Conservation (phyloP, 805 yeast genomes). For the Clavispora vitiphila region DNA sequence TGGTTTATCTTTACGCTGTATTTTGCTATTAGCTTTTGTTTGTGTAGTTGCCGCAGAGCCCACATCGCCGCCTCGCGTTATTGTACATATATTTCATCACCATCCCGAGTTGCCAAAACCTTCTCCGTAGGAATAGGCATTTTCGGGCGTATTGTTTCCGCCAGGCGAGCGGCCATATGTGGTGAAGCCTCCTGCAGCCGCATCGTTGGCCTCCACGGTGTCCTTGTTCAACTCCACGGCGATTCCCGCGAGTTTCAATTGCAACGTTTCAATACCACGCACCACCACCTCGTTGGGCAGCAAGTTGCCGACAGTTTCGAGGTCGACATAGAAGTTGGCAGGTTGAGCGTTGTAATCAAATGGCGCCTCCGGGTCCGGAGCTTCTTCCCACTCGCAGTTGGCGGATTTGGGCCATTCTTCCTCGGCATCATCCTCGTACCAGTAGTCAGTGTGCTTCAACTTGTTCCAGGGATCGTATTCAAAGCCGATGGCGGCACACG, state of each 20-base stretch:
- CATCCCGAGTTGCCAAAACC: constrained; percentile 35
- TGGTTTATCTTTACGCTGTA: no score
- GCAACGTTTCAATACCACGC: constrained; percentile 79
- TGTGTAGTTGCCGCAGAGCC: not conserved
- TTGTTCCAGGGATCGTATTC: constrained; percentile 99
- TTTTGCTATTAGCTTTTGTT: not conserved
- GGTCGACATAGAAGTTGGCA: constrained; percentile 73
- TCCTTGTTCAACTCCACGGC: constrained; percentile 59
- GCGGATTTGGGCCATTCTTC: constrained; percentile 90
- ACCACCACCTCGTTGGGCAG: constrained; percentile 85
- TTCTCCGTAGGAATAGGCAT: constrained; percentile 23
- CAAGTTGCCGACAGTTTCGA: constrained; percentile 88
- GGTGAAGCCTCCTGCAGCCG: constrained; percentile 45
- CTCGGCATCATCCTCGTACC: constrained; percentile 89
- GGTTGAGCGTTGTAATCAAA: constrained; percentile 86
- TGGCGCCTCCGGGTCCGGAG: constrained; percentile 79
- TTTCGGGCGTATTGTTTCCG: constrained; percentile 23
- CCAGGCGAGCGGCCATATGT: constrained; percentile 42
- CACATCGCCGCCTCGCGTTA: not conserved
- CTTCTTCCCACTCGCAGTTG: constrained; percentile 94
- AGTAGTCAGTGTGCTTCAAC: constrained; percentile 88
- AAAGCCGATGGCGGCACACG: constrained; percentile 91
- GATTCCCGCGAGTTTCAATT: constrained; percentile 85
- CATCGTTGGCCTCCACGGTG: constrained; percentile 34
- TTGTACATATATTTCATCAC: constrained; percentile 9